Evolutionary conservation across 2,329 filamentous ascomycete genomes (phyloP).

Genomic region (Lachnellula arida): DNA sequence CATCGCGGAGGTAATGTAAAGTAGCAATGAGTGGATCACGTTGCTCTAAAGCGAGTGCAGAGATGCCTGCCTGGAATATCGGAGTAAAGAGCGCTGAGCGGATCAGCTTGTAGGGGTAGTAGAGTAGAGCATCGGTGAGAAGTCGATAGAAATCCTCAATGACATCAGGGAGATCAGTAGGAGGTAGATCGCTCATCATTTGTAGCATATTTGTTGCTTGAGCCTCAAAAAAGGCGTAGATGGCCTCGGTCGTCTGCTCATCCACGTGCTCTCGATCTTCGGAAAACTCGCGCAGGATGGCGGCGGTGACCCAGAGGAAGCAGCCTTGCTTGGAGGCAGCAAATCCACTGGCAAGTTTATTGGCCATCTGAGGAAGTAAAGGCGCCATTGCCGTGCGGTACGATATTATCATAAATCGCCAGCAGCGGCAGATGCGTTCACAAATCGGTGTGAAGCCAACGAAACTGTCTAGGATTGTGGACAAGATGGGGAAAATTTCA

Average conservation of each 20-base stretch:
- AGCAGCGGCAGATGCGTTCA: slow-evolving; percentile 90
- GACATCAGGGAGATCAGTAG: slow-evolving; percentile 56
- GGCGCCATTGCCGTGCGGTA: slow-evolving; percentile 88
- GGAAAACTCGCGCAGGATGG: slow-evolving; percentile 91
- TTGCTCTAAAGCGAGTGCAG: slow-evolving; percentile 83
- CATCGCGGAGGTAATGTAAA: slow-evolving; percentile 86
- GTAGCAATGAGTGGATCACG: slow-evolving; percentile 87
- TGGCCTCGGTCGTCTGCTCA: slow-evolving; percentile 73
- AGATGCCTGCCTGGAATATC: slow-evolving; percentile 82
- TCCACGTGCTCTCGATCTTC: slow-evolving; percentile 84
- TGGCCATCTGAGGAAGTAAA: slow-evolving; percentile 77
- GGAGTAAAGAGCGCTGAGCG: slow-evolving; percentile 72
- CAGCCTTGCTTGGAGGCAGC: slow-evolving; percentile 83
- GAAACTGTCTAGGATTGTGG: slow-evolving; percentile 84
- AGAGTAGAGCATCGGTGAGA: slow-evolving; percentile 84
- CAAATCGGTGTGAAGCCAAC: slow-evolving; percentile 81
- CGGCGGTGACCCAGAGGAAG: slow-evolving; percentile 97
- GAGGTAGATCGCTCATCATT: slow-evolving; percentile 77
- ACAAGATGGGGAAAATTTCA: slow-evolving; percentile 84
- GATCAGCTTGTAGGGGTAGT: slow-evolving; percentile 82
- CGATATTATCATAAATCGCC: slow-evolving; percentile 94
- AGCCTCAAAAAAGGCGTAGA: slow-evolving; percentile 92
- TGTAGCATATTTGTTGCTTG: slow-evolving; percentile 87
- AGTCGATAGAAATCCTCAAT: slow-evolving; percentile 80
- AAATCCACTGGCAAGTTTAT: slow-evolving; percentile 84